phyloP scores from a whole-genome alignment of 352 stramenopile species.

The Aphanomyces stellatus region DNA sequence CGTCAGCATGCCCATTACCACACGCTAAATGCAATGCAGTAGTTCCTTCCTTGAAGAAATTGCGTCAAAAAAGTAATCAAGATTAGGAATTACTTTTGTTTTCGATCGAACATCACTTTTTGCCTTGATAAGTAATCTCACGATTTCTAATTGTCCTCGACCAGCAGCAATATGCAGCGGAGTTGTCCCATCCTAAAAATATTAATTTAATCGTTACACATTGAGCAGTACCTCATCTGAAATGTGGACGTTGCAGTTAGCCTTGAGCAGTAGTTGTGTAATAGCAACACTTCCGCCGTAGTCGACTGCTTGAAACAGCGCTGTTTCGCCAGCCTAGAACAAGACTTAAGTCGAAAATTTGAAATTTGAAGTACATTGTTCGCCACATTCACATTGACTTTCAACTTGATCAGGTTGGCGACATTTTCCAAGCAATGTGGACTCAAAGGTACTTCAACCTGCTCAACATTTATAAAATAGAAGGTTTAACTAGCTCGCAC shows the following conservation, averaged over 20 bases:
- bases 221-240: not conserved
- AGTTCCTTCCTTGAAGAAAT: not conserved
- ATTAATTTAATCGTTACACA: not conserved
- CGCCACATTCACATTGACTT: not conserved
- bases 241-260: not conserved
- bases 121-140: not conserved
- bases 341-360: not conserved
- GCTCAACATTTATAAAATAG: too few relatives aligned
- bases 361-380: too few relatives aligned
- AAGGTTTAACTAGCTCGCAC: too few relatives aligned
- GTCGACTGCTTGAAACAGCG: not conserved
- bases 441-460: too few relatives aligned
- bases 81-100: not conserved
- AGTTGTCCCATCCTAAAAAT: constrained; percentile 27
- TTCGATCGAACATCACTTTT: not conserved
- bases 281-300: not conserved
- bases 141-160: constrained; percentile 33
- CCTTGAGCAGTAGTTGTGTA: not conserved
- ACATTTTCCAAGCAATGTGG: not conserved
- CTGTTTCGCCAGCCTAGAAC: not conserved
- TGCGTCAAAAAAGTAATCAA: too few relatives aligned
- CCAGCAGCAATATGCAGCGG: constrained; percentile 58
- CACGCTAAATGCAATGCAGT: not conserved
- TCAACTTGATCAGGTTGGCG: not conserved
- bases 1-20: not conserved